These are phyloP conservation scores for Trichosporon faecale DNA, from an alignment of 1,284 basidiomycete genomes.

Conservation along the genomic window DNA sequence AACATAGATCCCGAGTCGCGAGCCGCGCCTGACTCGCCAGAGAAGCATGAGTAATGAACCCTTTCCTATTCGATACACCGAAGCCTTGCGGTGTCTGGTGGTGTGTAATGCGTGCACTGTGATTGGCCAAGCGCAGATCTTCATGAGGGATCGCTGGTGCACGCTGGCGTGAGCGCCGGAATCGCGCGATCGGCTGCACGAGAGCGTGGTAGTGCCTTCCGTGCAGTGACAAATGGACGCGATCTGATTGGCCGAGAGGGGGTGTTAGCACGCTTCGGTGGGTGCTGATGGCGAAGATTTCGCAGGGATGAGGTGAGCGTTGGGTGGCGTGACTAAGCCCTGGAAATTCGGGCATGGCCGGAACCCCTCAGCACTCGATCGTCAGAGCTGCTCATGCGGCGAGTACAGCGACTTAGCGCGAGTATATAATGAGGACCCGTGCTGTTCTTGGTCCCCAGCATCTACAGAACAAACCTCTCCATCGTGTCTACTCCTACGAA, in stretches of 20 bases:
- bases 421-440: neutral
- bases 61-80: neutral
- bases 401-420: neutral
- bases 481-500: neutral
- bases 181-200: neutral
- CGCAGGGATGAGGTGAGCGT: neutral
- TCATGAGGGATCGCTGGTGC: neutral
- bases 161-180: conserved; percentile 5
- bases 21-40: neutral
- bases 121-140: neutral
- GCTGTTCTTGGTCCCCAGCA: neutral
- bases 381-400: neutral
- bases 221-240: neutral
- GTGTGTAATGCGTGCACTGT: neutral
- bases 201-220: neutral
- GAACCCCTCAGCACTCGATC: neutral
- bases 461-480: neutral
- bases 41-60: neutral
- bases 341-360: neutral
- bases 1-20: neutral
- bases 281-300: neutral
- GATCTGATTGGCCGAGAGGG: neutral
- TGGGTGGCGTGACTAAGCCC: conserved; percentile 5
- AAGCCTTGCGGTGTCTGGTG: neutral
- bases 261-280: neutral